Evolutionary conservation across 176 grass and related monocot species (phyloP).

Genomic region (Rhipidocladum racemiflorum): DNA sequence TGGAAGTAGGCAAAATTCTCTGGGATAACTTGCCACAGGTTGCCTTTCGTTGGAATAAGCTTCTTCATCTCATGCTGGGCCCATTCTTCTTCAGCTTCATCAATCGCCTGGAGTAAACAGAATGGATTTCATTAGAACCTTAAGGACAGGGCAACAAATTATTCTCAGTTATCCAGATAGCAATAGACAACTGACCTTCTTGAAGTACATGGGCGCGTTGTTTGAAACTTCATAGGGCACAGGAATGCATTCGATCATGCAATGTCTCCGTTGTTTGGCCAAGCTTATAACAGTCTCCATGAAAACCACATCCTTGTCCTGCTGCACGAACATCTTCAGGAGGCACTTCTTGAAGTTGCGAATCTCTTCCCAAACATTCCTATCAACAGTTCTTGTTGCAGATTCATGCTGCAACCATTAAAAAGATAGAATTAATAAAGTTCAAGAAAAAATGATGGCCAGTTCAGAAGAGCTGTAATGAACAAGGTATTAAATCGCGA

Average conservation of each 20-base stretch:
- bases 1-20: conserved; percentile 95
- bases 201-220: conserved; percentile 90
- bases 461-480: not conserved
- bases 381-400: conserved; percentile 77
- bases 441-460: not conserved
- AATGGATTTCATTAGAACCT: not conserved
- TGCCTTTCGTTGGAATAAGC: conserved; percentile 77
- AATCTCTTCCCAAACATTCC: conserved; percentile 78
- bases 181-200: conserved; percentile 56
- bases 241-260: conserved; percentile 88
- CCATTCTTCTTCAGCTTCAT: conserved; percentile 95
- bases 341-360: conserved; percentile 99
- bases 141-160: not conserved
- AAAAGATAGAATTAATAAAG: conserved; percentile 13
- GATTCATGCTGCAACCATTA: conserved; percentile 72
- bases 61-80: conserved; percentile 88
- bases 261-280: conserved; percentile 70
- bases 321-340: conserved; percentile 69
- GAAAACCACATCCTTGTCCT: conserved; percentile 82
- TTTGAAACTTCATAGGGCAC: conserved; percentile 63
- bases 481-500: too few relatives aligned
- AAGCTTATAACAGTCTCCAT: conserved; percentile 81
- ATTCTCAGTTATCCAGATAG: not conserved
- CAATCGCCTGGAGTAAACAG: conserved; percentile 59
- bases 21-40: conserved; percentile 71